These are phyloP conservation scores for Russula emetica DNA, from an alignment of 768 basidiomycete species.

Conservation along the genomic window DNA sequence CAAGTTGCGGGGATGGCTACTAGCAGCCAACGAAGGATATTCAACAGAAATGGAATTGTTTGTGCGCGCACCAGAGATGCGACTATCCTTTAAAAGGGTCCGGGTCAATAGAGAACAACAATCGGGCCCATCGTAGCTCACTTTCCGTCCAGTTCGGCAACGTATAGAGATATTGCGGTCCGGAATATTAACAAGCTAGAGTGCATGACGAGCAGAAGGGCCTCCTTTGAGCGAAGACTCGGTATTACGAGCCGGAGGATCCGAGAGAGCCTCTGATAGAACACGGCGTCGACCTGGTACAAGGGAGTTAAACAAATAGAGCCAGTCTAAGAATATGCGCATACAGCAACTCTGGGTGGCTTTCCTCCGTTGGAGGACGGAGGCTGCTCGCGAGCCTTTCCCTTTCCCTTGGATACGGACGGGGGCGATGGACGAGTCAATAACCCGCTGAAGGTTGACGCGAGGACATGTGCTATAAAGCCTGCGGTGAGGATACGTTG, in stretches of 20 bases:
- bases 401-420: constrained; percentile 32
- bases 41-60: constrained; percentile 69
- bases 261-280: constrained; percentile 72
- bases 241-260: constrained; percentile 90
- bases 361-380: constrained; percentile 38
- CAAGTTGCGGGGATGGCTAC: constrained; percentile 92
- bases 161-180: constrained; percentile 90
- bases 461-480: constrained; percentile 69
- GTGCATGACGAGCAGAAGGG: constrained; percentile 81
- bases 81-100: constrained; percentile 62
- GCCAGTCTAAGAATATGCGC: constrained; percentile 29
- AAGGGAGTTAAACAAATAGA: not conserved
- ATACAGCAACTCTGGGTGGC: constrained; percentile 63
- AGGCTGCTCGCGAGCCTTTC: constrained; percentile 39
- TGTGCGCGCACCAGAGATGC: constrained; percentile 89
- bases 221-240: constrained; percentile 78
- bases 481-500: constrained; percentile 65
- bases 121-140: constrained; percentile 31
- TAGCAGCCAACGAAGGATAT: constrained; percentile 85
- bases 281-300: constrained; percentile 79
- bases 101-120: constrained; percentile 9
- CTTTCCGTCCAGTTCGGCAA: constrained; percentile 91
- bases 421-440: constrained; percentile 40
- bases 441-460: constrained; percentile 57
- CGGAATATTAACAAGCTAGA: constrained; percentile 83